Evolutionary conservation across 108 stramenopile species (phyloP), one percentile per base, ranked within the genome.

Genomic region (Nitzschia putrida): DNA sequence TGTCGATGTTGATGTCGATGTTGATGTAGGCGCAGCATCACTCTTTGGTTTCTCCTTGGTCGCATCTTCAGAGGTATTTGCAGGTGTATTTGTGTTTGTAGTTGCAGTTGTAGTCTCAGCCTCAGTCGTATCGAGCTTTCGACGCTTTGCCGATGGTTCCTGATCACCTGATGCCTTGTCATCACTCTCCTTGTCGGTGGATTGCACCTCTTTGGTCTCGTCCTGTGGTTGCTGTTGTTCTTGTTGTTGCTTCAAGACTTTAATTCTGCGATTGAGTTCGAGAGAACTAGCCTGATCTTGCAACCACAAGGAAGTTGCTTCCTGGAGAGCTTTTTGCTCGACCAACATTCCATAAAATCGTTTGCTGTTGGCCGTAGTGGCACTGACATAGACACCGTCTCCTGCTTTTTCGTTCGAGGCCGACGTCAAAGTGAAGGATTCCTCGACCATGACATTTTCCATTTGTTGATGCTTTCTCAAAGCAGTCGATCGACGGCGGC

Each of bases 301-400:
- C 40, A 86, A 81, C 41, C 74, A 70, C 47, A 79, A 61, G 5
- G 52, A 18, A 2, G 71, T 66, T 23, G 82, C 85, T 14, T 69
- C 74, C 53, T 83, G 72, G 20, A 86, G 67, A 0, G 78, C 68
- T 11, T 54, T 51, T 66, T 86, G 82, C 26, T 83, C 82, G 20
- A 86, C 42, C 20, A 86, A 47, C 16, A 81, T 56, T 22, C 85
- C 85, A 51, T 86, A 86, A 40, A 78, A 86, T 21, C 85, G 76
- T 20, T 67, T 69, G 78, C 73, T 81, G 64, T 80, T 57, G 16
- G 77, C 44, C 0, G 65, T 74, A 16, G 73, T 74, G 16, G 82
- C 80, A 18, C 79, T 69, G 0, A 86, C 71, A 24, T 81, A 86
- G 52, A 71, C 61, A n/a, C 82, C 85, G 7, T 86, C 80, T 7